These are phyloP conservation scores for Geotrichum histeridarum DNA, from an alignment of 1,139 yeast genomes.

Conservation along the genomic window DNA sequence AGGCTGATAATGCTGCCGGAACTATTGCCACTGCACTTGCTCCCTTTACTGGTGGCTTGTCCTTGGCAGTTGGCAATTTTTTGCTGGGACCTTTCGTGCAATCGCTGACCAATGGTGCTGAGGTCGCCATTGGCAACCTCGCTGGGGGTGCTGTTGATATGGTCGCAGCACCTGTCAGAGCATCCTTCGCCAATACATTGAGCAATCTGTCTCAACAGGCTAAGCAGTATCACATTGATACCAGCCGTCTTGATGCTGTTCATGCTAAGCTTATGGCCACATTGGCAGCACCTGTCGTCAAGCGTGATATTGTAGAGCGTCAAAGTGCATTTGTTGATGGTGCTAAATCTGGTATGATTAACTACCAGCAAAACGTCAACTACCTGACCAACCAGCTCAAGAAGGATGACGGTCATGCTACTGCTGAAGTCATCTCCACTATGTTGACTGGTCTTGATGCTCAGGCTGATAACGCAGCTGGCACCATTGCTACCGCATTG, in stretches of 20 bases:
- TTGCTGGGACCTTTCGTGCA: constrained; percentile 30
- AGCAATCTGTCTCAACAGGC: constrained; percentile 18
- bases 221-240: constrained; percentile 21
- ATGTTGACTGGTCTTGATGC: constrained; percentile 16
- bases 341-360: constrained; percentile 22
- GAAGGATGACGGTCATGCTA: constrained; percentile 22
- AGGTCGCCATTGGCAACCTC: constrained; percentile 26
- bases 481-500: constrained; percentile 24
- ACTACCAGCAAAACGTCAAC: constrained; percentile 25
- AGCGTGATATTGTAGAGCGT: constrained; percentile 1
- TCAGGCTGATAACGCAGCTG: constrained; percentile 26
- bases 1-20: constrained; percentile 26
- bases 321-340: constrained; percentile 10
- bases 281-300: constrained; percentile 8
- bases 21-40: constrained; percentile 25
- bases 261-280: constrained; percentile 9
- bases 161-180: constrained; percentile 21
- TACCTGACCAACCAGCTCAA: constrained; percentile 20
- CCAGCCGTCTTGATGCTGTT: constrained; percentile 17
- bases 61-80: constrained; percentile 26
- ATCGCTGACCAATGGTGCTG: constrained; percentile 31
- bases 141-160: constrained; percentile 22
- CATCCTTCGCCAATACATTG: constrained; percentile 15
- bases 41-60: constrained; percentile 27
- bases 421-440: constrained; percentile 10